Conservation (phyloP, 176 grass and related monocot species). For the Puya raimondii region DNA sequence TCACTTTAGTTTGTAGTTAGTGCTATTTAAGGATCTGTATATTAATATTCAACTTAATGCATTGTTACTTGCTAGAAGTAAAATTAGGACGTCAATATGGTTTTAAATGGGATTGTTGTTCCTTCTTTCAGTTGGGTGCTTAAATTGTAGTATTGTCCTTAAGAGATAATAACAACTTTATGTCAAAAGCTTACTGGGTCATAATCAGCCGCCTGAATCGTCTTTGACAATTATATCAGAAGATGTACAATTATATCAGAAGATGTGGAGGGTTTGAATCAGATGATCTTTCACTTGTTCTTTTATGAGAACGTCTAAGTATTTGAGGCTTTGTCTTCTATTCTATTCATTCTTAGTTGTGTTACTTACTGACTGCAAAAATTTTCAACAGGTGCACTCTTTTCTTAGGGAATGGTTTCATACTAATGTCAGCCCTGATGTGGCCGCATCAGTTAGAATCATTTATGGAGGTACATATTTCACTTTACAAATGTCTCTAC, state of each 20-base stretch:
- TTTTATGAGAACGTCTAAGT: neutral
- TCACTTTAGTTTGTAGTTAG: no score
- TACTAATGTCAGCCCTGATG: slow-evolving; percentile 45
- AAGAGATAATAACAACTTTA: no score
- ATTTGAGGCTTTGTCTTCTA: neutral
- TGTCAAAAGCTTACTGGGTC: no score
- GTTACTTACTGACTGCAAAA: no score
- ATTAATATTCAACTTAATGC: slow-evolving; percentile 3
- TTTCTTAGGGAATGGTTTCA: slow-evolving; percentile 64
- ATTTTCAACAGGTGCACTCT: slow-evolving; percentile 44
- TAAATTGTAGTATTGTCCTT: no score
- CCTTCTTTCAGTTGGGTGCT: no score
- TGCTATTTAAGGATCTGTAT: no score
- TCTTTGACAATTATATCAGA: no score
- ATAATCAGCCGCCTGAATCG: no score
- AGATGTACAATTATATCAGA: no score
- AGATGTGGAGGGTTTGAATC: no score
- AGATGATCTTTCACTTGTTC: no score
- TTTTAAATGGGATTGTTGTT: neutral
- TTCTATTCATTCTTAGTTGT: neutral
- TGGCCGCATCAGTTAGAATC: slow-evolving; percentile 70
- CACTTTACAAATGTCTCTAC: neutral
- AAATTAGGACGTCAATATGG: neutral
- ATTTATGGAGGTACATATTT: slow-evolving; percentile 70
- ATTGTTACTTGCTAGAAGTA: neutral